Evolutionary conservation across 257 asterid species (phyloP), one percentile per base, ranked within the genome.

Genomic region (Jacaranda copaia): DNA sequence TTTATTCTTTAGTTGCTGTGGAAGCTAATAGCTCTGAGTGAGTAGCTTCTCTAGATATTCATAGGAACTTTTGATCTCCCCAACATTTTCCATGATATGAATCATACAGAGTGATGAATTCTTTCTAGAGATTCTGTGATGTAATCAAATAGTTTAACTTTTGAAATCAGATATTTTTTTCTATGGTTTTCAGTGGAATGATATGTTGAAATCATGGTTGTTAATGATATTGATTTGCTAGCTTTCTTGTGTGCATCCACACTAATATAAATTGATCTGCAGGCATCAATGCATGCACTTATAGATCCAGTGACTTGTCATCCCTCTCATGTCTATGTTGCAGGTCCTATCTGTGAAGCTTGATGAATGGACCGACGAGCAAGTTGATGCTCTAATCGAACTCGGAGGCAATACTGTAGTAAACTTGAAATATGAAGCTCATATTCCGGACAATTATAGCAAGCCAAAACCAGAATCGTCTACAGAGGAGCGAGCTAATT

Each of bases 351-450:
- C 98, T 4, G 90, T 88, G 77, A 94, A 89, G 78, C 90, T 94
- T 20, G 98, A 94, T 59, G 98, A 94, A 62, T 94, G 99, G 99
- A 94, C 97, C 14, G 80, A 88, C 62, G 99, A 89, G 65, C 95
- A 89, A 78, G 99, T 94, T 66, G 99, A 94, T 84, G 82, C 85
- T 35, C 83, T 94, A 39, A 81, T 67, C 38, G 89, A 84, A 67
- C 78, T 86, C 92, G 98, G 98, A 66, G 98, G 98, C 73, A 94
- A 94, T 79, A 67, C 64, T 36, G 85, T 86, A 0, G 92, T 90
- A 53, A 94, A 94, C 81, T 75, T 79, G 84, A 92, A 88, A 81
- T 94, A 86, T 39, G 98, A 94, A 84, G 96, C 96, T 65, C 49
- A 64, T 73, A 81, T 94, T 68, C 98, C 96, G 4, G 94, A 86